Conservation (phyloP, 129 eudicot species). For the Flaveria robusta region DNA sequence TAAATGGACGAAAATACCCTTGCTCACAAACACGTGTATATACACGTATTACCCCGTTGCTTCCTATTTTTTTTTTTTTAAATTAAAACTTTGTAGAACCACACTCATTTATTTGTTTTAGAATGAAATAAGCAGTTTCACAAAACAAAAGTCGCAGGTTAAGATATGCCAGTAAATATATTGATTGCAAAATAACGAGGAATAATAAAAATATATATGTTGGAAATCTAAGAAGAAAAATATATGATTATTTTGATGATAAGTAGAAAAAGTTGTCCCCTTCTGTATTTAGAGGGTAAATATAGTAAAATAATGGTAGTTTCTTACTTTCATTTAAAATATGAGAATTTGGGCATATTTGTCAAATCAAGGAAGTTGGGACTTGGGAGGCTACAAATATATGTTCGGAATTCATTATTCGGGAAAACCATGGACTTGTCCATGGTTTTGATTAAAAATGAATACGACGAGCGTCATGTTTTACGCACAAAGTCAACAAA, state of each 20-base stretch:
- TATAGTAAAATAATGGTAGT: background rate
- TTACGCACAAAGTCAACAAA: background rate
- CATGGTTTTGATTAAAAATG: constrained; percentile 20
- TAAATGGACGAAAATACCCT: too few relatives aligned
- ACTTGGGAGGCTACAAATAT: constrained; percentile 21
- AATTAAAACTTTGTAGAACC: too few relatives aligned
- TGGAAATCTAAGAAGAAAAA: background rate
- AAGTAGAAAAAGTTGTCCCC: background rate
- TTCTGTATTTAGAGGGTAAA: background rate
- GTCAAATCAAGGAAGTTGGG: constrained; percentile 16
- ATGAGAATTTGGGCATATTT: background rate
- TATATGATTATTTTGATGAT: background rate
- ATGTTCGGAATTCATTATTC: background rate
- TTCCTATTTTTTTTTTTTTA: too few relatives aligned
- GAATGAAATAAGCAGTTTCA: too few relatives aligned
- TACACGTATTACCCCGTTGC: too few relatives aligned
- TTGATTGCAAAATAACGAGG: background rate
- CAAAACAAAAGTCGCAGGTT: too few relatives aligned
- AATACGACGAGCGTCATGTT: constrained; percentile 14
- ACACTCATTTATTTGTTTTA: too few relatives aligned
- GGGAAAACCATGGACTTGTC: constrained; percentile 32
- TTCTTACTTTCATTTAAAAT: background rate
- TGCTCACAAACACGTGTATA: too few relatives aligned
- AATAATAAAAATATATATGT: background rate
- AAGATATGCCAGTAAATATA: background rate